phyloP scores from a whole-genome alignment of 1,139 yeast species.

The Hansenula sp. region DNA sequence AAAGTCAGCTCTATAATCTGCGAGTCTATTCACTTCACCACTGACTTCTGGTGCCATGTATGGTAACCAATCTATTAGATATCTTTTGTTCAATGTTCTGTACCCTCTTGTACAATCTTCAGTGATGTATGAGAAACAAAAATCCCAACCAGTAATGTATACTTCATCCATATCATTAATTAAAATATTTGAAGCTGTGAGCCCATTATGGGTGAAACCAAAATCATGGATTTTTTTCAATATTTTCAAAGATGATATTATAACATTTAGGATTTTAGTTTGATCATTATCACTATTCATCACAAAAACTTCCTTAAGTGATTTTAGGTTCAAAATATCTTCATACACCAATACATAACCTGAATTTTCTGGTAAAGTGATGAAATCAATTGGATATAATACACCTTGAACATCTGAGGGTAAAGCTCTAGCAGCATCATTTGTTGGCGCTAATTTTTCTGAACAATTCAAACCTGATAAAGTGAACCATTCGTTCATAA shows the following conservation, averaged over 20 bases:
- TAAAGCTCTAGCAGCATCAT: slow-evolving; percentile 7
- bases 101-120: slow-evolving; percentile 36
- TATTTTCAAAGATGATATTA: slow-evolving; percentile 25
- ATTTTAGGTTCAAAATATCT: slow-evolving; percentile 13
- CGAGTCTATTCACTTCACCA: slow-evolving; percentile 36
- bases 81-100: slow-evolving; percentile 19
- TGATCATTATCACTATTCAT: slow-evolving; percentile 7
- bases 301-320: slow-evolving; percentile 13
- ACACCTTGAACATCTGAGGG: slow-evolving; percentile 13
- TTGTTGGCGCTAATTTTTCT: neutral
- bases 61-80: slow-evolving; percentile 37
- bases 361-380: slow-evolving; percentile 6
- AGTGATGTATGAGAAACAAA: slow-evolving; percentile 37
- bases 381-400: slow-evolving; percentile 14
- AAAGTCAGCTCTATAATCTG: slow-evolving; percentile 47
- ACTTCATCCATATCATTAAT: slow-evolving; percentile 31
- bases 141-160: slow-evolving; percentile 48
- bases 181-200: slow-evolving; percentile 37
- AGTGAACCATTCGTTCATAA: slow-evolving; percentile 18
- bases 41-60: slow-evolving; percentile 52
- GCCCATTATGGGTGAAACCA: slow-evolving; percentile 48
- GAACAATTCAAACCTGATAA: slow-evolving; percentile 9
- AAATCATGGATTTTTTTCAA: slow-evolving; percentile 36
- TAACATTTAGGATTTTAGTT: slow-evolving; percentile 3
- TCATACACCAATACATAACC: slow-evolving; percentile 17